Evolutionary conservation across 768 basidiomycete genomes (phyloP).

Genomic region (Suillus variegatus): DNA sequence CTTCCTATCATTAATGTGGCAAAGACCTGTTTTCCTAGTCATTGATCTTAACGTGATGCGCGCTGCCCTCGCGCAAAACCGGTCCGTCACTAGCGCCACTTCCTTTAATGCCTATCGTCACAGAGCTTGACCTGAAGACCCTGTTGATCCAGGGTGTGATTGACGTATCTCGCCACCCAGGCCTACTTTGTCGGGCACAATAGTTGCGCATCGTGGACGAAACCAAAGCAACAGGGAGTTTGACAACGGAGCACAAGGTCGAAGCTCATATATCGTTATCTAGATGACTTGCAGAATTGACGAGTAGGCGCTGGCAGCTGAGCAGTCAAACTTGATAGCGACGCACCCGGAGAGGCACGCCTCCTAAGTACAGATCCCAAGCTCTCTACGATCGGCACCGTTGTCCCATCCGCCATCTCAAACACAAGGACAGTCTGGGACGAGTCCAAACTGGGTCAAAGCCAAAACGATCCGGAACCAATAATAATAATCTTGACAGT

Average conservation of each 20-base stretch:
- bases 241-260: not conserved
- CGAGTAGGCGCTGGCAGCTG: not conserved
- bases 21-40: too few species aligned
- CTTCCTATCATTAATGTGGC: too few species aligned
- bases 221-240: not conserved
- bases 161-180: too few species aligned
- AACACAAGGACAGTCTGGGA: slow-evolving; percentile 34
- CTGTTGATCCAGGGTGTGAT: too few species aligned
- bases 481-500: too few species aligned
- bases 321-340: not conserved
- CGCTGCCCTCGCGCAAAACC: too few species aligned
- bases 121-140: too few species aligned
- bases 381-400: slow-evolving; percentile 32
- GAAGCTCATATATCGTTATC: not conserved
- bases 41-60: too few species aligned
- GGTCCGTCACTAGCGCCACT: too few species aligned
- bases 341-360: slow-evolving; percentile 16
- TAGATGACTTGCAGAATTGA: not conserved
- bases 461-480: not conserved
- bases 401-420: slow-evolving; percentile 36
- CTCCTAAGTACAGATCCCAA: slow-evolving; percentile 19
- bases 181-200: too few species aligned
- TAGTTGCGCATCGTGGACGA: not conserved
- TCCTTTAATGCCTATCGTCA: too few species aligned
- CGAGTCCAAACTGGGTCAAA: not conserved